Evolutionary conservation across 345 rosid genomes (phyloP).

Genomic region (Ceriops zippeliana): DNA sequence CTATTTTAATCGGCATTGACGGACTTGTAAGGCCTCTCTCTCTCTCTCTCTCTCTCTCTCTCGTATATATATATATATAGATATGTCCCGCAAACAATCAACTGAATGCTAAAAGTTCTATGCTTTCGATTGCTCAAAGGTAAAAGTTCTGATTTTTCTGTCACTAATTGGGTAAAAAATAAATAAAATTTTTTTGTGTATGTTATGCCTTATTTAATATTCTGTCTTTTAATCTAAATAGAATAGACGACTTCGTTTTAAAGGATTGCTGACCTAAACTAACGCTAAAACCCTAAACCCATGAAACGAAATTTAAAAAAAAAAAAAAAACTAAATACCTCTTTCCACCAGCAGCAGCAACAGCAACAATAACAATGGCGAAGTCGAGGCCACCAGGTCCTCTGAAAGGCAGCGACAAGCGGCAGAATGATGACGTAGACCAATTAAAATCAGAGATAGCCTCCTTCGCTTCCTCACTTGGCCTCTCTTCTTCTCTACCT

Average conservation of each 20-base stretch:
- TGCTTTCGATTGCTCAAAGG: neutral
- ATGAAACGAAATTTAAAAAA: too few relatives aligned
- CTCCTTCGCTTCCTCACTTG: slow-evolving; percentile 74
- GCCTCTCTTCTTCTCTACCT: slow-evolving; percentile 51
- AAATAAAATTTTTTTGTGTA: too few relatives aligned
- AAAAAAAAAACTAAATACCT: too few relatives aligned
- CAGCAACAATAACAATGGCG: slow-evolving; percentile 28
- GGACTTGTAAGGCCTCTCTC: neutral
- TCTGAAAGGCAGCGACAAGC: neutral
- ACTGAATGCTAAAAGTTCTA: neutral
- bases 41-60: neutral
- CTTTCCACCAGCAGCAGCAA: too few relatives aligned
- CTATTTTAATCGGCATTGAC: neutral
- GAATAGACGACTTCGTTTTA: too few relatives aligned
- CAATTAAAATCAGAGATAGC: slow-evolving; percentile 65
- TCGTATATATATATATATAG: too few relatives aligned
- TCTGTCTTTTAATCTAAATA: too few relatives aligned
- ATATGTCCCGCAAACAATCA: neutral
- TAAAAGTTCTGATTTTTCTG: neutral
- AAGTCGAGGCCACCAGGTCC: slow-evolving; percentile 32
- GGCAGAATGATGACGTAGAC: slow-evolving; percentile 24
- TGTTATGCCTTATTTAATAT: too few relatives aligned
- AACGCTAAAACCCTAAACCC: slow-evolving; percentile 6
- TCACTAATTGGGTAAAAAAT: neutral
- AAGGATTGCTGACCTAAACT: too few relatives aligned